Evolutionary conservation across 2,329 filamentous ascomycete species (phyloP).

Genomic region (Pseudogymnoascus sp.): DNA sequence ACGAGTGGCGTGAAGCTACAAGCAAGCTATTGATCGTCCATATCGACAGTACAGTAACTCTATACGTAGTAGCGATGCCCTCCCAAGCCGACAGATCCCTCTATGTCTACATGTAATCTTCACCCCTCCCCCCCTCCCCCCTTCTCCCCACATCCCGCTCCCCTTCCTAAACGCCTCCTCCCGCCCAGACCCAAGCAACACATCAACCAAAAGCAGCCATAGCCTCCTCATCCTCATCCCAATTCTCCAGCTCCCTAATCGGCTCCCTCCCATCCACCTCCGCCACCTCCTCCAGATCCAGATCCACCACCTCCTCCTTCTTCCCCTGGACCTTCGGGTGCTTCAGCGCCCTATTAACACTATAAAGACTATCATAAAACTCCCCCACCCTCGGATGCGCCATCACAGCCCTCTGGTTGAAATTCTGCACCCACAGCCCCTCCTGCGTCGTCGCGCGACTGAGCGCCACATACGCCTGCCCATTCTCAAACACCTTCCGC

Average conservation of each 20-base stretch:
- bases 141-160: not conserved
- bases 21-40: not conserved
- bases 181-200: not conserved
- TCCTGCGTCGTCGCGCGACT: conserved; percentile 83
- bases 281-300: not conserved
- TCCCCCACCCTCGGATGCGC: conserved; percentile 77
- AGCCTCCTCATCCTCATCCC: conserved; percentile 8
- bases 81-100: not conserved
- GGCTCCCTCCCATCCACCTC: not conserved
- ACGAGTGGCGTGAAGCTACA: not conserved
- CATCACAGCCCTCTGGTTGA: conserved; percentile 87
- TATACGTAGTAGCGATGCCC: not conserved
- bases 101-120: not conserved
- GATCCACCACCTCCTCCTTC: not conserved
- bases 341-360: conserved; percentile 48
- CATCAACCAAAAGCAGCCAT: not conserved
- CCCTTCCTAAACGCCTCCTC: not conserved
- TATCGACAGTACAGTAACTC: not conserved
- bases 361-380: conserved; percentile 79
- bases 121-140: not conserved
- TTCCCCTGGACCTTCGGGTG: conserved; percentile 20
- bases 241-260: not conserved
- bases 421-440: conserved; percentile 79
- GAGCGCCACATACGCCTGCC: conserved; percentile 92
- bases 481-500: conserved; percentile 88